phyloP scores from a whole-genome alignment of 208 protist genomes.

The Trypanosoma platydactyli region DNA sequence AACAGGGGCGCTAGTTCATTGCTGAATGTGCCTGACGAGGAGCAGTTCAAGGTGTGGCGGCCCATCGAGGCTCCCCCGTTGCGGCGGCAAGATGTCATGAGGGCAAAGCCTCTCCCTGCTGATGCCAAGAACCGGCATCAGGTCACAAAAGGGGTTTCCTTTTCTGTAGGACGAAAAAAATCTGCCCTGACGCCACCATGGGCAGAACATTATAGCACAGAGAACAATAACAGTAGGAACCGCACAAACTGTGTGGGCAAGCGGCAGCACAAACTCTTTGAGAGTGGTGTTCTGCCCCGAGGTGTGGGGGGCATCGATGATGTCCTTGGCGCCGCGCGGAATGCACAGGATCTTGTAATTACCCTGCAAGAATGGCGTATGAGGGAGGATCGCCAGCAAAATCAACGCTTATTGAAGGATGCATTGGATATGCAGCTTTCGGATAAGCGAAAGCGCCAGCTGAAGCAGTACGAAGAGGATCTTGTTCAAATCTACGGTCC shows the following conservation, averaged over 20 bases:
- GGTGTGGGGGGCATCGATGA: conserved; percentile 51
- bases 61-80: conserved; percentile 10
- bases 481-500: conserved; percentile 57
- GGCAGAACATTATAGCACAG: conserved; percentile 18
- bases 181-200: conserved; percentile 9
- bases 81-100: neutral
- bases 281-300: conserved; percentile 32
- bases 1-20: neutral
- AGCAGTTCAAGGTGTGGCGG: conserved; percentile 18
- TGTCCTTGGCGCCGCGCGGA: conserved; percentile 38
- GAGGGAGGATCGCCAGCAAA: conserved; percentile 26
- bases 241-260: neutral
- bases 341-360: conserved; percentile 37
- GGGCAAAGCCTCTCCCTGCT: neutral
- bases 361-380: conserved; percentile 40
- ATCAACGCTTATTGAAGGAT: conserved; percentile 26
- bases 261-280: conserved; percentile 5
- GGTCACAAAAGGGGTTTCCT: neutral
- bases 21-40: conserved; percentile 4
- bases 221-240: neutral
- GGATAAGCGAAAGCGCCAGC: conserved; percentile 35
- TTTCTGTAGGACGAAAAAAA: neutral
- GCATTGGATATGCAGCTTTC: conserved; percentile 53
- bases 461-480: conserved; percentile 55
- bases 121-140: neutral